Evolutionary conservation across 768 basidiomycete genomes (phyloP), one percentile per base, ranked within the genome.

Genomic region (Lentinula aciculospora): DNA sequence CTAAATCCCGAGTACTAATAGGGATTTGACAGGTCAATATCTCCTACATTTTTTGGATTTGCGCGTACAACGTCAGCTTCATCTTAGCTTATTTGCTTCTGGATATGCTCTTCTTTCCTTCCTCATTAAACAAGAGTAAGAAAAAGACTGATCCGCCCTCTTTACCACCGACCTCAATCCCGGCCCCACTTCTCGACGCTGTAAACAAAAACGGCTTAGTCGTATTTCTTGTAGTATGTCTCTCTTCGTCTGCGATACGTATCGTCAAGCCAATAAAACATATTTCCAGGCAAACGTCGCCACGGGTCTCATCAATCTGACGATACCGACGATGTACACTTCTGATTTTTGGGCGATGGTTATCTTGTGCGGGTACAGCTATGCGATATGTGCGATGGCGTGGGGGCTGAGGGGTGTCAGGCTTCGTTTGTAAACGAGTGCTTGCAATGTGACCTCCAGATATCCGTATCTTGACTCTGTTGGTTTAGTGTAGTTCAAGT

Each of bases 31-130:
- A 95, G 94, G 91, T 87, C 45, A 98, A 98, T 65, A 64, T 93
- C 29, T 80, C 89, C 3, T 98, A 99, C 70, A 84, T 94, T 34
- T 70, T 94, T 17, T 98, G 95, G 94, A 81, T 89, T 7, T 81
- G 83, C 1, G 94, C 92, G 9, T 96, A 83, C 82, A 98, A 98
- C 68, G 86, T 87, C 0, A 80, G 85, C 2, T 94, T 94, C 74
- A 73, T 98, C 15, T 77, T 94, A 4, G 84, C 81, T 12, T 96
- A 97, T 72, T 76, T 94, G 40, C 60, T 85, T 23, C 72, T 97
- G 42, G 92, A 98, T 63, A 77, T 89, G 56, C 64, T 71, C 40
- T 88, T 92, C 69, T 87, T 81, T 68, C 80, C 84, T 2, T 68
- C 74, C 12, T 76, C 76, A 0, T 70, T 73, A 8, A 70, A 68